Evolutionary conservation across 495 filamentous ascomycete species (phyloP), one percentile per base, ranked within the genome.

Genomic region (Emericellopsis terricola): DNA sequence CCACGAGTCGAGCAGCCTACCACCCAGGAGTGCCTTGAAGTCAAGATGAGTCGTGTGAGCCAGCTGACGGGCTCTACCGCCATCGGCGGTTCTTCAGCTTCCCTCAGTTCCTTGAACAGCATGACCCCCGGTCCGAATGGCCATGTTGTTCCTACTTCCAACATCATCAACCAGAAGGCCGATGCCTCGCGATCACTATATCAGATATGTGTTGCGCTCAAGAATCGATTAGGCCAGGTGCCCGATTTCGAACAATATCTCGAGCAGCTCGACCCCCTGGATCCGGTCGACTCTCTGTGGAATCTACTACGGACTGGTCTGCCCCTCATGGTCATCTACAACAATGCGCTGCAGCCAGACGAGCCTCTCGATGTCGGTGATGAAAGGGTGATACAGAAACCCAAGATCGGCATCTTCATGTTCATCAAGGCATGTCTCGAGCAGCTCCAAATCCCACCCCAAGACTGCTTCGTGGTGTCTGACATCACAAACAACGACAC

Each of bases 401-500:
- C 76, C 11, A 84, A 71, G 40, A 49, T 56, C 19, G 67, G 67
- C 29, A 60, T 69, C 27, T 66, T 69, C 47, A 63, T 63, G 33
- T 72, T 73, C 41, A 56, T 69, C 29, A 48, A 64, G 39, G 67
- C 64, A 2, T 70, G 65, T 40, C 36, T 66, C 38, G 58, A 54
- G 36, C 78, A 91, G 16, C 61, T 94, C 20, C 73, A 69, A 11
- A 76, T 94, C 28, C 70, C 76, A 9, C 57, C 81, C 15, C 68
- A 74, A 29, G 86, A 94, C 31, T 83, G 78, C 42, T 97, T 96
- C 49, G 71, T 93, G 43, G 78, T 96, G 41, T 78, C 73, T 36
- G 87, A 97, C 51, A 59, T 97, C 2, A 86, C 89, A 51, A 83
- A 83, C 4, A 78, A 85, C 38, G 87, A 93, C 56, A 97, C 89